Conservation (phyloP, 2,329 filamentous ascomycete genomes). For the Epichloe sibirici region DNA sequence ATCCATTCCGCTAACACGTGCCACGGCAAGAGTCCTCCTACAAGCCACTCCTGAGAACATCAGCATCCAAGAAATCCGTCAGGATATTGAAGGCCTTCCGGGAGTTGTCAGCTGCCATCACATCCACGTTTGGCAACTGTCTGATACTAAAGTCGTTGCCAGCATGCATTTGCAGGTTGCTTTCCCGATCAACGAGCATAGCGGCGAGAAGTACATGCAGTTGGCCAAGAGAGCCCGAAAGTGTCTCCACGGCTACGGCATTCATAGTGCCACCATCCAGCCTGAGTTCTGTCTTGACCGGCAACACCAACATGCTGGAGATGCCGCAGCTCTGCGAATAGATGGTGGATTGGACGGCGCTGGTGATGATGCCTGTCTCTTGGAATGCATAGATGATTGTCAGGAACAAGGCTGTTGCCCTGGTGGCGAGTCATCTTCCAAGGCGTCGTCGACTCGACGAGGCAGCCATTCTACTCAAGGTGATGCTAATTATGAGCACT, state of each 20-base stretch:
- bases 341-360: constrained; percentile 21
- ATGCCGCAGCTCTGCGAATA: constrained; percentile 21
- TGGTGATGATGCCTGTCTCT: constrained; percentile 30
- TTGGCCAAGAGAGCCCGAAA: constrained; percentile 70
- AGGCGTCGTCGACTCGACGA: constrained; percentile 23
- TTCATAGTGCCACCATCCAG: constrained; percentile 95
- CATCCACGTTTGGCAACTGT: constrained; percentile 95
- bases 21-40: constrained; percentile 76
- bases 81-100: constrained; percentile 75
- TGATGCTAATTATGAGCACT: background rate
- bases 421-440: constrained; percentile 19
- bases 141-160: constrained; percentile 86
- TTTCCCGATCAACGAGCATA: constrained; percentile 76
- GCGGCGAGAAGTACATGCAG: constrained; percentile 75
- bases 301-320: constrained; percentile 27
- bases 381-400: constrained; percentile 33
- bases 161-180: constrained; percentile 87
- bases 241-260: constrained; percentile 89
- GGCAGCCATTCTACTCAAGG: constrained; percentile 22
- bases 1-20: constrained; percentile 66
- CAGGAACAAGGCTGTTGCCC: constrained; percentile 21
- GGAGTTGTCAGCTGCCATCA: constrained; percentile 89
- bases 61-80: constrained; percentile 77
- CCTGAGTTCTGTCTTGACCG: constrained; percentile 65
- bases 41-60: constrained; percentile 89